phyloP scores from a whole-genome alignment of 2,329 filamentous ascomycete species.

The Fusarium sp. region DNA sequence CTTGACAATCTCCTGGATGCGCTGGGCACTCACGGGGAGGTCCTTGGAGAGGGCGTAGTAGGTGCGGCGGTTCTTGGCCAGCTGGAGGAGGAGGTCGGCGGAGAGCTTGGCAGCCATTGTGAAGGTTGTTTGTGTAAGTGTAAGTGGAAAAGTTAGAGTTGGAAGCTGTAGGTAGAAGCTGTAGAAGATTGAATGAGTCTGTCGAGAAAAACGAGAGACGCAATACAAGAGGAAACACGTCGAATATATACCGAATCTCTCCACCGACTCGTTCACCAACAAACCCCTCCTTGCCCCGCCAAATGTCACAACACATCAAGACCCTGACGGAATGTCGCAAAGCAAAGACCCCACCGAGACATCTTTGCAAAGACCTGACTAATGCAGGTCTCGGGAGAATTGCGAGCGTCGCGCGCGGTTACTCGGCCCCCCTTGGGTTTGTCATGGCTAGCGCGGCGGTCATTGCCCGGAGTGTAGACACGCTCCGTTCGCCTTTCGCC shows the following conservation, averaged over 20 bases:
- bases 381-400: constrained; percentile 2
- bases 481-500: neutral
- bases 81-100: constrained; percentile 68
- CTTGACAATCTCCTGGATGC: constrained; percentile 74
- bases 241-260: constrained; percentile 19
- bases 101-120: constrained; percentile 58
- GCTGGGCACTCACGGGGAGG: constrained; percentile 61
- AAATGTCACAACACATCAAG: neutral
- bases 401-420: constrained; percentile 16
- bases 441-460: neutral
- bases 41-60: constrained; percentile 76
- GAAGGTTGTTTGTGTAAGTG: constrained; percentile 36
- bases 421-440: neutral
- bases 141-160: neutral
- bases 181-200: neutral
- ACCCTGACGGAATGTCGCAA: neutral
- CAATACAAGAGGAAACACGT: neutral
- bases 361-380: constrained; percentile 1
- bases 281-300: neutral
- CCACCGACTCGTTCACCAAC: neutral
- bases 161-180: neutral
- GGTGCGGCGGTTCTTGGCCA: constrained; percentile 75
- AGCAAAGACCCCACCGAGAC: neutral
- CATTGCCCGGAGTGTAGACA: neutral
- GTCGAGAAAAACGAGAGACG: neutral